Percentiles rank a stretch among this genome's conserved stretches.
Evolutionary conservation across 2,329 filamentous ascomycete genomes (phyloP).

Genomic region (Emergomyces orientalis): DNA sequence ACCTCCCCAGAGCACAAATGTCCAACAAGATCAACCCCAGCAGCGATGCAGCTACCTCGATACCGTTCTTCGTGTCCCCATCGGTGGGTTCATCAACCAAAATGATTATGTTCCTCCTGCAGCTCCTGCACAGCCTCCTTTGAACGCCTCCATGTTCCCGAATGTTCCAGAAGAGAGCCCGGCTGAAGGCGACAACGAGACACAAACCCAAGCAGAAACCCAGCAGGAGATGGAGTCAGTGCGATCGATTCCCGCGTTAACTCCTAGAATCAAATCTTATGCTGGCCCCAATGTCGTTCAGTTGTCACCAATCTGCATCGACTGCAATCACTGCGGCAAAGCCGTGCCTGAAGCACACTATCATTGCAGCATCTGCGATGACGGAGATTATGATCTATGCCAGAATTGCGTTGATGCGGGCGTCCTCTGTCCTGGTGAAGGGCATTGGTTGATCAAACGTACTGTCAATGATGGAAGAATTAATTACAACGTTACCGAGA

Average conservation of each 20-base stretch:
- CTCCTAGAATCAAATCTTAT: not conserved
- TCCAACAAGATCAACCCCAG: constrained; percentile 9
- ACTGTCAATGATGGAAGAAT: constrained; percentile 68
- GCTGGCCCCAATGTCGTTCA: not conserved
- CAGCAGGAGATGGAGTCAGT: not conserved
- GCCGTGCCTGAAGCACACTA: constrained; percentile 76
- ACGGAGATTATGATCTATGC: constrained; percentile 92
- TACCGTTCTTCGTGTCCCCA: constrained; percentile 13
- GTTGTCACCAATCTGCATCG: constrained; percentile 54
- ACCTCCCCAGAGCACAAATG: not conserved
- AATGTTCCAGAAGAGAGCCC: not conserved
- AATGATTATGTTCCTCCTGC: not conserved
- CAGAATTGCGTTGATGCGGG: constrained; percentile 65
- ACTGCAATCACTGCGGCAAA: constrained; percentile 82
- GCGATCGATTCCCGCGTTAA: not conserved
- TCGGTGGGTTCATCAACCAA: not conserved
- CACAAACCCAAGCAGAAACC: not conserved
- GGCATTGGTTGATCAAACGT: constrained; percentile 93
- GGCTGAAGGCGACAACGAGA: not conserved
- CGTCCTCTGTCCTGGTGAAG: constrained; percentile 63
- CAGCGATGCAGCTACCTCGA: constrained; percentile 15
- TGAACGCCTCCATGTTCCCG: constrained; percentile 3
- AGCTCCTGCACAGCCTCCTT: not conserved
- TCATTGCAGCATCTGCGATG: constrained; percentile 88
- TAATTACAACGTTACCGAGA: constrained; percentile 68